These are phyloP conservation scores for Ascocoryne sarcoides DNA, from an alignment of 2,329 filamentous ascomycete species.

Conservation along the genomic window DNA sequence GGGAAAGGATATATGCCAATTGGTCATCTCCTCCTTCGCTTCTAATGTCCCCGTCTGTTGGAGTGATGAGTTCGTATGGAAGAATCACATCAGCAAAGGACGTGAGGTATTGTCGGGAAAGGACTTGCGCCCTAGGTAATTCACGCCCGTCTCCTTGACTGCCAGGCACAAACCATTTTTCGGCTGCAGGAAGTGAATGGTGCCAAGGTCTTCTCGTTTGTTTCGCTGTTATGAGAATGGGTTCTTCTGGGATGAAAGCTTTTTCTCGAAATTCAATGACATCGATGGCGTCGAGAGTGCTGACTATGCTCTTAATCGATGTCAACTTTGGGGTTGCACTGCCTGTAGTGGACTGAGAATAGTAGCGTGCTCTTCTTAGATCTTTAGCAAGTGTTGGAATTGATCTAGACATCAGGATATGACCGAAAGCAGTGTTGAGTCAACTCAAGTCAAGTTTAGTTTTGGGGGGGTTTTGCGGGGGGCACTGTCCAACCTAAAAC, in stretches of 20 bases:
- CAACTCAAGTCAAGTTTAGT: too few species aligned
- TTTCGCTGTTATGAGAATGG: constrained; percentile 38
- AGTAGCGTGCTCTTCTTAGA: too few species aligned
- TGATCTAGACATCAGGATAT: too few species aligned
- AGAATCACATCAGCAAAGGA: constrained; percentile 40
- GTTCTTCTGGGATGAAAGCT: constrained; percentile 44
- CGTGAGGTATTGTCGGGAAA: constrained; percentile 26
- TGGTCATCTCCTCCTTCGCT: not conserved
- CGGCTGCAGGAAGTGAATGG: constrained; percentile 39
- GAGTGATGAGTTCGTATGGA: constrained; percentile 44
- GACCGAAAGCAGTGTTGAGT: too few species aligned
- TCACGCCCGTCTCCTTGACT: not conserved
- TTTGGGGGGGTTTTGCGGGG: too few species aligned
- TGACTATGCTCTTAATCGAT: constrained; percentile 8
- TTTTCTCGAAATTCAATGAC: constrained; percentile 41
- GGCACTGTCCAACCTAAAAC: too few species aligned
- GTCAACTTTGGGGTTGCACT: constrained; percentile 1
- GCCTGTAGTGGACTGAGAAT: not conserved
- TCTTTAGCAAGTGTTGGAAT: too few species aligned
- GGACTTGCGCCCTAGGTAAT: too few species aligned
- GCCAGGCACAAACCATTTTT: constrained; percentile 47
- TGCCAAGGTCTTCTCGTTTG: constrained; percentile 29
- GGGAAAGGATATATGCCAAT: constrained; percentile 1
- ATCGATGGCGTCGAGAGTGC: constrained; percentile 15
- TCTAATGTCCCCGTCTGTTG: not conserved